Evolutionary conservation across 441 rosid species (phyloP), one percentile per base, ranked within the genome.

Genomic region (Macaranga tanarius): DNA sequence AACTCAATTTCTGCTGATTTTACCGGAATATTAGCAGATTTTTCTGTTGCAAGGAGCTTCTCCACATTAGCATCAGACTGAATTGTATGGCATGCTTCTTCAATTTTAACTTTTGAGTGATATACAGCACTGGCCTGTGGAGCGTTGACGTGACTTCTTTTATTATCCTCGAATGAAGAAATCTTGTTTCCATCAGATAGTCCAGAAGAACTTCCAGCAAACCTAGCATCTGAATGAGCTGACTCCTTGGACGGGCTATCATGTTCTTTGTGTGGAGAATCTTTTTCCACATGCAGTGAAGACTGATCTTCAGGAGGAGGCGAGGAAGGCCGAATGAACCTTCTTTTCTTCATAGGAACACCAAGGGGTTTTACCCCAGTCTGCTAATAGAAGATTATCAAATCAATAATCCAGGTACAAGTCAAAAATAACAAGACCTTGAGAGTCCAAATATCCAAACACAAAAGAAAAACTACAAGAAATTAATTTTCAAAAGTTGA

Each of bases 271-370:
- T 66, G 71, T 42, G 28, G 71, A 38, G 62, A 55, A 74, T 60
- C 75, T 17, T 77, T 79, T 60, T 48, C 74, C 42, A 70, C 59
- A 10, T 45, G 50, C 2, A 56, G 16, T 0, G 77, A 77, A 72
- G 74, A 66, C n/a, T 75, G 74, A 61, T 83, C 86, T 71, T 85
- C 85, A 50, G 57, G 52, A 0, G 80, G 62, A 38, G 86, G 90
- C 2, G 87, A 85, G 61, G 86, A 77, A 50, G 85, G 73, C 28
- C 74, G 83, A 63, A 86, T 75, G 65, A 79, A 84, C 84, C 88
- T 88, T 76, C 98, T 86, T 88, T 93, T 93, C 89, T 92, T 92
- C 83, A 92, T 81, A 23, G 97, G 97, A 82, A 92, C 78, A 75
- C 87, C 77, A 74, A 79, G 68, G 48, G 85, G 69, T 70, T 86